These are phyloP conservation scores for Suhomyces terraborum DNA, from an alignment of 1,139 yeast genomes.

Conservation along the genomic window DNA sequence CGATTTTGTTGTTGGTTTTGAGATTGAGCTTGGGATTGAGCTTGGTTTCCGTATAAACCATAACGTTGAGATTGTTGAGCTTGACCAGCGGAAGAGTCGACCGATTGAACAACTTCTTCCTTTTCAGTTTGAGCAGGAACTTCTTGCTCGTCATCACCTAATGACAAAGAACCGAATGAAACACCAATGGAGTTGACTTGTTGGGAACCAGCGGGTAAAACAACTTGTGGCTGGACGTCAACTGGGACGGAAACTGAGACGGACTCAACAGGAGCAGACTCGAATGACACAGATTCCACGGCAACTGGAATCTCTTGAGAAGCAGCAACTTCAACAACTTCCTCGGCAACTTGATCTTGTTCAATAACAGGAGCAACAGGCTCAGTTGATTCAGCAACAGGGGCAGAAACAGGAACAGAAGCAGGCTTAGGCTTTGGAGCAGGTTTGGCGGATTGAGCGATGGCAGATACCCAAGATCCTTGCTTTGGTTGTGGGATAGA, in stretches of 20 bases:
- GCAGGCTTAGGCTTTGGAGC: conserved; percentile 21
- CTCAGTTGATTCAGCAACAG: conserved; percentile 7
- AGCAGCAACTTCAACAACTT: conserved; percentile 12
- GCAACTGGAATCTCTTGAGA: conserved; percentile 9
- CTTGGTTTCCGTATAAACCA: conserved; percentile 19
- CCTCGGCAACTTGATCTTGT: conserved; percentile 12
- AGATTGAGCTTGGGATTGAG: conserved; percentile 6
- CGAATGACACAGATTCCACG: conserved; percentile 18
- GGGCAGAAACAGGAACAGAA: conserved; percentile 4
- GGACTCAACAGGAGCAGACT: conserved; percentile 18
- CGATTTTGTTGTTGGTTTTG: conserved; percentile 18
- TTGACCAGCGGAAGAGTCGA: conserved; percentile 16
- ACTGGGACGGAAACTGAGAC: conserved; percentile 18
- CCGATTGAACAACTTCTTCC: conserved; percentile 16
- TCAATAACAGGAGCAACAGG: conserved; percentile 17
- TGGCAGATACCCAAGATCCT: conserved; percentile 61
- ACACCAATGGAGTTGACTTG: conserved; percentile 62
- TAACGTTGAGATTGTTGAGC: conserved; percentile 21
- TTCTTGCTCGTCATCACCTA: conserved; percentile 46
- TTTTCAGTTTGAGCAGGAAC: conserved; percentile 19
- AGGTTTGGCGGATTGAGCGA: conserved; percentile 52
- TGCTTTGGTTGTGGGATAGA: conserved; percentile 35
- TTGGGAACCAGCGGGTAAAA: conserved; percentile 58
- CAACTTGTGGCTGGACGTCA: conserved; percentile 54
- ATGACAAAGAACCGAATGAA: conserved; percentile 66